Percentiles rank a stretch among this genome's conserved stretches.
These are phyloP conservation scores for Annulohypoxylon moriforme DNA, from an alignment of 495 filamentous ascomycete species.

Conservation along the genomic window DNA sequence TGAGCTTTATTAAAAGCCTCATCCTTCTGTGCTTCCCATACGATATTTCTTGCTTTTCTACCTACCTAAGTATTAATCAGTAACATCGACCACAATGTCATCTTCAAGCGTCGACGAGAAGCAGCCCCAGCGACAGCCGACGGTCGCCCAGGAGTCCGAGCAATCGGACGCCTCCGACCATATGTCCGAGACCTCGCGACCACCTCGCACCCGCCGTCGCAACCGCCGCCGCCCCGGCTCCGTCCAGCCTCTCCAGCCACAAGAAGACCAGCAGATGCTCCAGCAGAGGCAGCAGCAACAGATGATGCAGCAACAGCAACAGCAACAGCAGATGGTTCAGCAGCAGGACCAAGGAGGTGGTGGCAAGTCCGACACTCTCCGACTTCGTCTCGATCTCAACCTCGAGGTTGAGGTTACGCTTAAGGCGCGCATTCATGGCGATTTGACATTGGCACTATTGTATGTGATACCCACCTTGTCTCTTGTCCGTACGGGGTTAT, in stretches of 20 bases:
- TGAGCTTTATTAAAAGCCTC: not conserved
- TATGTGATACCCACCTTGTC: conserved; percentile 56
- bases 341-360: conserved; percentile 46
- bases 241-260: conserved; percentile 34
- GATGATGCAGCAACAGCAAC: conserved; percentile 39
- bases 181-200: conserved; percentile 57
- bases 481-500: too few relatives aligned
- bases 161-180: conserved; percentile 50
- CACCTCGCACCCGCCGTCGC: conserved; percentile 36
- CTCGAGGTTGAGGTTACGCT: conserved; percentile 85
- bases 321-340: conserved; percentile 38
- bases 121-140: conserved; percentile 27
- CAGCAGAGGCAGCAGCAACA: conserved; percentile 47
- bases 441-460: conserved; percentile 83
- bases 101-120: conserved; percentile 33
- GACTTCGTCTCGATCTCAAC: conserved; percentile 80
- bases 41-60: not conserved
- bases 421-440: conserved; percentile 87
- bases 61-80: not conserved
- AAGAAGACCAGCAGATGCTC: conserved; percentile 44
- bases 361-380: conserved; percentile 70
- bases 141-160: conserved; percentile 33
- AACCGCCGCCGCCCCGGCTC: conserved; percentile 42
- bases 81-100: conserved; percentile 32
- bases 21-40: not conserved